phyloP scores from a whole-genome alignment of 176 grass and related monocot genomes.

The Musa schizocarpa region DNA sequence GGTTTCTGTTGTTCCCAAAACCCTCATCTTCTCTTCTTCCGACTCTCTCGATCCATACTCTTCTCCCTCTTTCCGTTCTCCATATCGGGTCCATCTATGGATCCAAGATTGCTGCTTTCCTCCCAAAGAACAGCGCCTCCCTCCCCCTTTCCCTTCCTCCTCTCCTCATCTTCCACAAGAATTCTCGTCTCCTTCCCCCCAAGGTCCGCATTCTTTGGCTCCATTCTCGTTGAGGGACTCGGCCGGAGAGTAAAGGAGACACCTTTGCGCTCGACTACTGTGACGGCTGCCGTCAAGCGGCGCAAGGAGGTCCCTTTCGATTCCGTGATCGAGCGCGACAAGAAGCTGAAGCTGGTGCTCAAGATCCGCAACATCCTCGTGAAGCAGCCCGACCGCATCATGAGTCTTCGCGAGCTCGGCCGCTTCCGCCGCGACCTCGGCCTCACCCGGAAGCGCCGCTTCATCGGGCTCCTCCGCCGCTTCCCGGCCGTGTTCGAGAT shows the following conservation, averaged over 20 bases:
- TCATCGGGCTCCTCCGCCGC: conserved; percentile 72
- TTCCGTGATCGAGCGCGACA: conserved; percentile 86
- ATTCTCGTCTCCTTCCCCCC: conserved; percentile 17
- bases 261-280: conserved; percentile 3
- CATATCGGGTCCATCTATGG: conserved; percentile 27
- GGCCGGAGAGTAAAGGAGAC: neutral
- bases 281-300: conserved; percentile 59
- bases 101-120: conserved; percentile 47
- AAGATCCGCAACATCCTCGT: conserved; percentile 90
- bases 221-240: conserved; percentile 12
- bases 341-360: conserved; percentile 91
- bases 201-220: conserved; percentile 16
- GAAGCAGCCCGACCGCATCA: conserved; percentile 58
- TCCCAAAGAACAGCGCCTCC: conserved; percentile 12
- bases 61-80: neutral
- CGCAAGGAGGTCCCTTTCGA: conserved; percentile 84
- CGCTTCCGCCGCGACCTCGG: conserved; percentile 82
- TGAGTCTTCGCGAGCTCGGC: conserved; percentile 81
- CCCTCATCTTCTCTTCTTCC: neutral
- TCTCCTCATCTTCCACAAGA: conserved; percentile 1
- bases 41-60: neutral
- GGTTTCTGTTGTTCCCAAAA: neutral
- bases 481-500: conserved; percentile 86
- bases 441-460: conserved; percentile 81
- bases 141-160: conserved; percentile 28